A percentile compares a stretch with the other conserved stretches of the same genome.
These are phyloP conservation scores for Candida verbasci DNA, from an alignment of 805 yeast genomes.

Conservation along the genomic window DNA sequence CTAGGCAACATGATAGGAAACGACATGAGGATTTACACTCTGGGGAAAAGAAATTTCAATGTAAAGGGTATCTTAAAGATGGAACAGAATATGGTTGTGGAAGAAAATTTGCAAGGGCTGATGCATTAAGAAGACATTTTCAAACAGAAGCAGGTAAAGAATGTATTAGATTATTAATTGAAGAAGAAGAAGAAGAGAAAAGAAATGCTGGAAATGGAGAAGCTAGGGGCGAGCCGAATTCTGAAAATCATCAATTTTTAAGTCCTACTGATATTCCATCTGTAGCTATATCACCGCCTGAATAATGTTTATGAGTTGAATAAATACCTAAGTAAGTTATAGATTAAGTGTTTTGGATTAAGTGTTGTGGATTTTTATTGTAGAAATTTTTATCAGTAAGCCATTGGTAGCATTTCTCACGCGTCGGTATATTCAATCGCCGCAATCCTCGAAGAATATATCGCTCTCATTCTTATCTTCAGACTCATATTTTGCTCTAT, in stretches of 20 bases:
- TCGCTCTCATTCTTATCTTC: too few relatives aligned
- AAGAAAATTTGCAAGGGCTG: slow-evolving; percentile 43
- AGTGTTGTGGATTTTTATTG: too few relatives aligned
- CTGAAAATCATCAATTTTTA: not conserved
- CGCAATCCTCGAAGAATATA: too few relatives aligned
- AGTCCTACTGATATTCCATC: not conserved
- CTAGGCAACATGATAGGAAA: slow-evolving; percentile 43
- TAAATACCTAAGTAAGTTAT: too few relatives aligned
- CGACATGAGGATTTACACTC: slow-evolving; percentile 56
- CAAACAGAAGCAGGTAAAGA: slow-evolving; percentile 45
- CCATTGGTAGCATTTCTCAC: too few relatives aligned
- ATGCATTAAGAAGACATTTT: slow-evolving; percentile 42
- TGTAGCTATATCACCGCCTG: not conserved
- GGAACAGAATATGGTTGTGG: slow-evolving; percentile 49
- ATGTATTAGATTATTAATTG: slow-evolving; percentile 36
- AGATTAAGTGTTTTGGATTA: too few relatives aligned
- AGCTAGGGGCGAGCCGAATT: not conserved
- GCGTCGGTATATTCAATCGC: too few relatives aligned
- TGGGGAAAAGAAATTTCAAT: slow-evolving; percentile 71
- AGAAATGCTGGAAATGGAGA: not conserved
- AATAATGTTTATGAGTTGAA: not conserved
- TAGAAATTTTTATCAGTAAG: too few relatives aligned
- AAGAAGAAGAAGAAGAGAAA: slow-evolving; percentile 35
- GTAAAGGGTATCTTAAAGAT: slow-evolving; percentile 59
- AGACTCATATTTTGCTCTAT: too few relatives aligned